Evolutionary conservation across 2,329 filamentous ascomycete species (phyloP).

Genomic region (Ophiostoma sp.): DNA sequence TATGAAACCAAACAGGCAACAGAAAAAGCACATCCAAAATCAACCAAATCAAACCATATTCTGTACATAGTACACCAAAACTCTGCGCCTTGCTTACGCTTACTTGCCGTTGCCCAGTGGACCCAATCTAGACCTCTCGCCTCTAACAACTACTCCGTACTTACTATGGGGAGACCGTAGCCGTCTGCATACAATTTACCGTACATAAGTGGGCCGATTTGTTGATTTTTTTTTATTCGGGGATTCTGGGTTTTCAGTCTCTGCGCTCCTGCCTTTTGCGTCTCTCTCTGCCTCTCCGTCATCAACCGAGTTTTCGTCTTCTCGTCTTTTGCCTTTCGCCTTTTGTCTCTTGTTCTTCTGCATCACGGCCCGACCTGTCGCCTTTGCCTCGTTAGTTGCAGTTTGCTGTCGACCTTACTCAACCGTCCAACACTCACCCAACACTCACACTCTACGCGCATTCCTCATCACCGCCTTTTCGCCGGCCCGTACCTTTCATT

Average conservation of each 20-base stretch:
- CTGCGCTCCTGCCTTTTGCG: not conserved
- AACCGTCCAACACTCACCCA: too few relatives aligned
- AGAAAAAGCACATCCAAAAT: too few relatives aligned
- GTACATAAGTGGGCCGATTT: conserved; percentile 7
- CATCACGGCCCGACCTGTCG: not conserved
- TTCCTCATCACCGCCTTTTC: conserved; percentile 12
- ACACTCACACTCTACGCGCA: not conserved
- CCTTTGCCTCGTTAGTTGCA: too few relatives aligned
- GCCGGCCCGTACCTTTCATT: not conserved
- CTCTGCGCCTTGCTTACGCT: not conserved
- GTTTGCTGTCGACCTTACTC: too few relatives aligned
- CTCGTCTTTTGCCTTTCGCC: too few relatives aligned
- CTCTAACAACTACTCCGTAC: not conserved
- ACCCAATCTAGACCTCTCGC: too few relatives aligned
- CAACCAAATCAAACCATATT: not conserved
- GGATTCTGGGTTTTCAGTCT: not conserved
- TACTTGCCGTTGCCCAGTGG: conserved; percentile 6
- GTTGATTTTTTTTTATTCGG: conserved; percentile 10
- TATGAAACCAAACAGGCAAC: not conserved
- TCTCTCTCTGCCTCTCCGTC: not conserved
- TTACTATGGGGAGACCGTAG: not conserved
- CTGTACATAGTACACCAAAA: too few relatives aligned
- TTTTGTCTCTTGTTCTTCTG: not conserved
- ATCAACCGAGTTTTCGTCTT: not conserved
- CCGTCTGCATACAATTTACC: conserved; percentile 13